Base-by-base conservation (phyloP, 768 basidiomycete genomes). In the Ramaria sp. region DNA sequence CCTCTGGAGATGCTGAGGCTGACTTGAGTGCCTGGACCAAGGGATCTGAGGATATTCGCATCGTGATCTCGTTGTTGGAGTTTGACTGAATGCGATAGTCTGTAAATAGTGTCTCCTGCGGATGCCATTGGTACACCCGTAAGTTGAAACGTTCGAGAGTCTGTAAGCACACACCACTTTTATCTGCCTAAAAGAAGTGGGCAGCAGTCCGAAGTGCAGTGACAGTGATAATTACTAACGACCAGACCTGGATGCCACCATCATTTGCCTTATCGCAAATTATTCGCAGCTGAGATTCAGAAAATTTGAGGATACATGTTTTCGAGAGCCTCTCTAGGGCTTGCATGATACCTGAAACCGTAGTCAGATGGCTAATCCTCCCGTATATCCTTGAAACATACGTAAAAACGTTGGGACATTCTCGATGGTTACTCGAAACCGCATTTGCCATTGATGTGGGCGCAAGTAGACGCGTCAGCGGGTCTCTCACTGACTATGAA, bases 161-260 rank as follows among this genome's bases (percentile, higher is more conserved):
- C 77, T 15, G 83, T n/a, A 6, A 41, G 30, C 51, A 53, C 48
- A 39, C 12, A 59, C 67, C 39, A 63, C 51, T 58, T 63, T 62
- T 41, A 66, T 66, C 34, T 65, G 57, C 27, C 64, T 65, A 51
- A 13, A 24, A 37, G 20, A 9, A 24, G 17, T 20, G 15, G 24
- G 15, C 19, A 31, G 15, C 19, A 31, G 17, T 10, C 13, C 33
- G 45, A 6, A n/a, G 4, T n/a, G 20, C 22, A 31, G 13, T 13
- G 15, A 53, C 30, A 12, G 0, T 22, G 3, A n/a, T 47, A 60
- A 69, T 1, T 19, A 70, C 81, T 54, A 55, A 82, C 81, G 79
- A 79, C 91, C 91, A 93, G 52, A 93, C 88, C 67, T 93, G 91
- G 4, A 91, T 82, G 3, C 88, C 88, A 0, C 87, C 88, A 63